Conservation (phyloP, 495 filamentous ascomycete species). For the Tuber umbilicatum region DNA sequence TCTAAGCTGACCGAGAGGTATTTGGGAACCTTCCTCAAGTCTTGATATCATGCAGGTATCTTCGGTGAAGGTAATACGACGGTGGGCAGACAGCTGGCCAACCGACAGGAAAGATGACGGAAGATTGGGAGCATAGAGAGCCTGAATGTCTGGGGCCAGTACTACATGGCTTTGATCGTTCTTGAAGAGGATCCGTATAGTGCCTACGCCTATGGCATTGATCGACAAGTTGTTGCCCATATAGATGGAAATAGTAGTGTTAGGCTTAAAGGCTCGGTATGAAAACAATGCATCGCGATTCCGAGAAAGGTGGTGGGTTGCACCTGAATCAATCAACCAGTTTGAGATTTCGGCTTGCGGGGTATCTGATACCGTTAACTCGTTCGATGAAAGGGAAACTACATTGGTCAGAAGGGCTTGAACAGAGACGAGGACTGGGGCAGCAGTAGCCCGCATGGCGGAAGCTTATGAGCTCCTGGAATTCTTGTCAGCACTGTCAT, state of each 20-base stretch:
- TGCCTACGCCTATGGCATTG: not conserved
- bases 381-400: not conserved
- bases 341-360: not conserved
- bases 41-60: not conserved
- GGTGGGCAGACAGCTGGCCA: not conserved
- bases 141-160: not conserved
- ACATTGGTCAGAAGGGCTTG: not conserved
- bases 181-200: not conserved
- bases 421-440: not conserved
- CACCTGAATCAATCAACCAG: constrained; percentile 14
- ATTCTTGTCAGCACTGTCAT: not conserved
- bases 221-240: not conserved
- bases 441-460: not conserved
- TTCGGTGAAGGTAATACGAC: not conserved
- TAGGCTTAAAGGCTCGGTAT: not conserved
- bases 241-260: not conserved
- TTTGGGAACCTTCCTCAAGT: not conserved
- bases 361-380: not conserved
- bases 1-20: not conserved
- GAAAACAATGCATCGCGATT: not conserved
- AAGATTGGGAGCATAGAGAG: constrained; percentile 4
- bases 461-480: not conserved
- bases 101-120: constrained; percentile 2
- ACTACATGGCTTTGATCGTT: not conserved
- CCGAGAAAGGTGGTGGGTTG: constrained; percentile 1